Conservation (phyloP, 2,329 filamentous ascomycete genomes). For the Xylaria polymorpha region DNA sequence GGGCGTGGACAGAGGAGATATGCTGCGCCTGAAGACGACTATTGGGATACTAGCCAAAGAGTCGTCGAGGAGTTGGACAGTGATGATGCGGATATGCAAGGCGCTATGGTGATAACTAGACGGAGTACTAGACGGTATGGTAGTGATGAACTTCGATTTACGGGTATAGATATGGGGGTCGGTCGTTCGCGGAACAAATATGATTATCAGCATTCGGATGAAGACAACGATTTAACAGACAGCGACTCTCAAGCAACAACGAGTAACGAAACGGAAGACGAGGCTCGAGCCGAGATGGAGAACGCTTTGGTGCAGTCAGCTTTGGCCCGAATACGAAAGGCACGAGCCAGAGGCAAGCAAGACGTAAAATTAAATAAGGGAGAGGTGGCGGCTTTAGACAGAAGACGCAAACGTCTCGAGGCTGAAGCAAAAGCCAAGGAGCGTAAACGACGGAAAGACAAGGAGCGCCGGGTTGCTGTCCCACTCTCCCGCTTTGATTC, state of each 20-base stretch:
- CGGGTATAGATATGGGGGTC: constrained; percentile 67
- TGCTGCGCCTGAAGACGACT: constrained; percentile 63
- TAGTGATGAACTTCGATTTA: constrained; percentile 71
- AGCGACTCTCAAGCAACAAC: constrained; percentile 61
- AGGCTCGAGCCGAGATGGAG: constrained; percentile 71
- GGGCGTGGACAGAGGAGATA: constrained; percentile 79
- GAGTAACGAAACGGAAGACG: constrained; percentile 63
- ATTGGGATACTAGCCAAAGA: constrained; percentile 56
- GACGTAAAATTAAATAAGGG: constrained; percentile 84
- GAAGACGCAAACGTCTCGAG: constrained; percentile 70
- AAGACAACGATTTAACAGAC: constrained; percentile 63
- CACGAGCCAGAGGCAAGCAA: constrained; percentile 78
- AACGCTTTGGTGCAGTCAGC: constrained; percentile 82
- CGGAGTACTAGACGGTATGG: constrained; percentile 61
- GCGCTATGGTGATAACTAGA: constrained; percentile 61
- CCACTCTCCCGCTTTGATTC: constrained; percentile 65
- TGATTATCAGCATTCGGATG: constrained; percentile 54
- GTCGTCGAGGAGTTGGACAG: constrained; percentile 76
- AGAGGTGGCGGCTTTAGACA: constrained; percentile 84
- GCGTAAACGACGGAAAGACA: constrained; percentile 55
- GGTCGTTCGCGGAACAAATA: constrained; percentile 55
- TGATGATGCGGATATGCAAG: constrained; percentile 67
- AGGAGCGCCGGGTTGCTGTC: constrained; percentile 63
- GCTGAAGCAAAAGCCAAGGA: constrained; percentile 58
- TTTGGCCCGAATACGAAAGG: constrained; percentile 81